phyloP scores from a whole-genome alignment of 2,329 filamentous ascomycete species.

The Fusarium tuaranense region DNA sequence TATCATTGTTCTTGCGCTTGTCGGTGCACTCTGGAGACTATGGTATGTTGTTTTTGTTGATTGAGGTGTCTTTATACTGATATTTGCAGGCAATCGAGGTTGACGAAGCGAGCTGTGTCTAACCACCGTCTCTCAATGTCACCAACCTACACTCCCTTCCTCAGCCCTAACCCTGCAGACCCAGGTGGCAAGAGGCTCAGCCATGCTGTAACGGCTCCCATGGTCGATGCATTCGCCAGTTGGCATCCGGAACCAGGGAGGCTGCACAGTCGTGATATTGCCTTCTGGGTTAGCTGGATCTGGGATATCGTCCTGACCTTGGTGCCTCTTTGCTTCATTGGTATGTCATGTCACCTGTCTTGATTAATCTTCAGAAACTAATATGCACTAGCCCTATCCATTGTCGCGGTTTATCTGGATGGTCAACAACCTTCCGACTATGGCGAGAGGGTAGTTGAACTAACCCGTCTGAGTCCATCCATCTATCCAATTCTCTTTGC shows the following conservation, averaged over 20 bases:
- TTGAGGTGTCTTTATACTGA: neutral
- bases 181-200: neutral
- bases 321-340: neutral
- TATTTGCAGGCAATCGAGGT: neutral
- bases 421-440: neutral
- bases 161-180: neutral
- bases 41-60: neutral
- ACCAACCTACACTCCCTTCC: neutral
- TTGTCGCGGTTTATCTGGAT: neutral
- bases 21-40: neutral
- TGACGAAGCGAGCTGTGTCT: neutral
- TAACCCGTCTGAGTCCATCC: constrained; percentile 7
- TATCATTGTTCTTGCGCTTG: neutral
- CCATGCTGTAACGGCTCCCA: neutral
- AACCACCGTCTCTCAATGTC: neutral
- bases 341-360: neutral
- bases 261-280: neutral
- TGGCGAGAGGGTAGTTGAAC: constrained; percentile 1
- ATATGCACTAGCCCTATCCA: neutral
- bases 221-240: neutral
- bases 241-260: neutral
- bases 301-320: neutral
- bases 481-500: constrained; percentile 17
- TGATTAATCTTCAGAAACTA: neutral
- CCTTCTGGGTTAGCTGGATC: neutral